Evolutionary conservation across 2,329 filamentous ascomycete species (phyloP).

Genomic region (Exophiala lecanii-corni): DNA sequence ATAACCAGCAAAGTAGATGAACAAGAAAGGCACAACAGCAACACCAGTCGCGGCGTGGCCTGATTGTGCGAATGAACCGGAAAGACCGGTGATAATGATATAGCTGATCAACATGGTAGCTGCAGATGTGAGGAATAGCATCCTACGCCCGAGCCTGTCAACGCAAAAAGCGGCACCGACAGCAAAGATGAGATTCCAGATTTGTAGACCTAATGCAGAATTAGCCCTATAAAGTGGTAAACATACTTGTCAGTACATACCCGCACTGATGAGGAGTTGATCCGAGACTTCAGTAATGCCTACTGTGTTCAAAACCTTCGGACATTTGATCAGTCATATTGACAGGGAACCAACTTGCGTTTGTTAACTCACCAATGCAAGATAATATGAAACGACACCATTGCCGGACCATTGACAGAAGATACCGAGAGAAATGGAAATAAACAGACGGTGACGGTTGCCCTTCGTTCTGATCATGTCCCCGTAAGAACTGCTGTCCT

Average conservation of each 20-base stretch:
- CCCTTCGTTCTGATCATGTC: conserved; percentile 58
- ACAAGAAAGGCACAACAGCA: conserved; percentile 30
- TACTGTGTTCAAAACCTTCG: neutral
- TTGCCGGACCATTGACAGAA: conserved; percentile 57
- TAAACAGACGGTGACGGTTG: conserved; percentile 52
- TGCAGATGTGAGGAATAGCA: conserved; percentile 24
- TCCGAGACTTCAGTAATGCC: neutral
- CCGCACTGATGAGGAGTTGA: conserved; percentile 18
- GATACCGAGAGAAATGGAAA: conserved; percentile 49
- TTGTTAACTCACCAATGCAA: too few relatives aligned
- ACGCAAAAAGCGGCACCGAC: conserved; percentile 23
- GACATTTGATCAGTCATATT: too few relatives aligned
- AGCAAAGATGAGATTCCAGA: conserved; percentile 28
- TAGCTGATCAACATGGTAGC: conserved; percentile 28
- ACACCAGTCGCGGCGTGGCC: conserved; percentile 19
- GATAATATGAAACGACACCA: conserved; percentile 37
- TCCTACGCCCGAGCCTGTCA: conserved; percentile 26
- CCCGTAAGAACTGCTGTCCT: conserved; percentile 44
- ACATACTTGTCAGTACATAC: too few relatives aligned
- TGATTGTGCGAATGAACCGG: conserved; percentile 24
- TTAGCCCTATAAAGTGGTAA: too few relatives aligned
- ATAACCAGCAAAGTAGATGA: conserved; percentile 32
- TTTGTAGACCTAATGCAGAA: conserved; percentile 18
- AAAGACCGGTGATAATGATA: conserved; percentile 27
- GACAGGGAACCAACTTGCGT: too few relatives aligned